Base-by-base conservation (phyloP, 2,329 filamentous ascomycete genomes). In the Microthyrium microscopicum region DNA sequence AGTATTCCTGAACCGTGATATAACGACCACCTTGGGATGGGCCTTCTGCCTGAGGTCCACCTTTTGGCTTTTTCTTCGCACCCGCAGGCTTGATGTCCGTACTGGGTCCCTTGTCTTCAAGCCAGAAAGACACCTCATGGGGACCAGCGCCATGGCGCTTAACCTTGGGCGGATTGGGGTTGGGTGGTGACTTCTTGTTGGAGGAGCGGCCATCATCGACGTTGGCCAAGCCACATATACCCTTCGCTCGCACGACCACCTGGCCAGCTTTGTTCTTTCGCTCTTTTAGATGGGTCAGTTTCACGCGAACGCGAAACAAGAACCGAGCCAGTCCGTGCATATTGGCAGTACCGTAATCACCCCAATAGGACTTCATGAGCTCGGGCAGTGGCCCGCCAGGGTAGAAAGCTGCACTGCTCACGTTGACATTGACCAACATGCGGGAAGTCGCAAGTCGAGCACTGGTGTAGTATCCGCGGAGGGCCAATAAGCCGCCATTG, bases 381-480 rank as follows among this genome's bases (percentile, higher is more conserved):
- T 45, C 37, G 2, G 51, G 21, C 2, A 73, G 47, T 3, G 52
- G 48, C 1, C 56, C 57, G 2, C 57, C 43, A 40, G 66, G 57
- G 48, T 70, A 72, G 44, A 71, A 75, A 0, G 70, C 68, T 3
- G 61, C 58, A 28, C 66, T 65, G 6, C 68, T 68, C 18, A 76
- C 69, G 37, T 77, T 73, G 3, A 77, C 54, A 36, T 78, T 77
- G 9, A 77, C 48, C 1, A 77, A 46, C 4, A 77, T 53, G 3
- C 70, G 60, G 25, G 60, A 62, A 11, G 68, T 66, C 3, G 68
- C 64, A 2, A 68, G 62, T 4, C 73, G 66, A 20, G 72, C 65
- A 43, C 69, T 75, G 8, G 69, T 57, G 44, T 68, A 76, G 49
- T 68, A 77, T 0, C 73, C 73, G 26, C 71, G 60, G 4, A 73